Percentiles rank a stretch among this genome's conserved stretches.
phyloP scores from a whole-genome alignment of 2,329 filamentous ascomycete genomes.

The Sphaceloma murrayae region DNA sequence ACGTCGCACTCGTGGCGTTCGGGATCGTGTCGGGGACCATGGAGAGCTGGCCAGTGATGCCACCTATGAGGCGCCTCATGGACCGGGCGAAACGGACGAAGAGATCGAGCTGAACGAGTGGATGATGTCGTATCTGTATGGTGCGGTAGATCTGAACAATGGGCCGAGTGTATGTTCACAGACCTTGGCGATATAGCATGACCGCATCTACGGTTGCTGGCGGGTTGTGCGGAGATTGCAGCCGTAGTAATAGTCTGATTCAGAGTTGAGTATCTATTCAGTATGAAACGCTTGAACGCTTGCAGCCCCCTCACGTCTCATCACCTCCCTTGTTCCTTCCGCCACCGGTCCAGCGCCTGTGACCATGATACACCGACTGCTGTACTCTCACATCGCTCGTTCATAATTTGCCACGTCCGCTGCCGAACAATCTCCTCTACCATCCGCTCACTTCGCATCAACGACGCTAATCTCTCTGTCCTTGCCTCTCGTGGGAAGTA shows the following conservation, averaged over 20 bases:
- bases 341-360: slow-evolving; percentile 55
- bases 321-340: slow-evolving; percentile 24
- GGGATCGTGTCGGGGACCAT: slow-evolving; percentile 49
- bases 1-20: slow-evolving; percentile 49
- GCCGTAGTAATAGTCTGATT: no score
- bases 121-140: no score
- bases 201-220: no score
- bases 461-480: slow-evolving; percentile 65
- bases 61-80: not conserved
- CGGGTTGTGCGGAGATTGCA: no score
- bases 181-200: no score
- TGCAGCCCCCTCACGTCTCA: not conserved
- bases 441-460: slow-evolving; percentile 64
- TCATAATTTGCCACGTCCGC: slow-evolving; percentile 71
- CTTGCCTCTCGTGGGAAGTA: slow-evolving; percentile 72
- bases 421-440: slow-evolving; percentile 71
- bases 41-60: slow-evolving; percentile 30
- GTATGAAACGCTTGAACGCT: slow-evolving; percentile 14
- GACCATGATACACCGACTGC: slow-evolving; percentile 49
- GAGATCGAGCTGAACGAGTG: no score
- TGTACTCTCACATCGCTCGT: slow-evolving; percentile 55
- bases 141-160: no score
- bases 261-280: no score
- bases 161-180: no score
- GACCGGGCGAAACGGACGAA: no score